Evolutionary conservation across 2,329 filamentous ascomycete species (phyloP), one percentile per base, ranked within the genome.

Genomic region (Sporothrix variecibatus): DNA sequence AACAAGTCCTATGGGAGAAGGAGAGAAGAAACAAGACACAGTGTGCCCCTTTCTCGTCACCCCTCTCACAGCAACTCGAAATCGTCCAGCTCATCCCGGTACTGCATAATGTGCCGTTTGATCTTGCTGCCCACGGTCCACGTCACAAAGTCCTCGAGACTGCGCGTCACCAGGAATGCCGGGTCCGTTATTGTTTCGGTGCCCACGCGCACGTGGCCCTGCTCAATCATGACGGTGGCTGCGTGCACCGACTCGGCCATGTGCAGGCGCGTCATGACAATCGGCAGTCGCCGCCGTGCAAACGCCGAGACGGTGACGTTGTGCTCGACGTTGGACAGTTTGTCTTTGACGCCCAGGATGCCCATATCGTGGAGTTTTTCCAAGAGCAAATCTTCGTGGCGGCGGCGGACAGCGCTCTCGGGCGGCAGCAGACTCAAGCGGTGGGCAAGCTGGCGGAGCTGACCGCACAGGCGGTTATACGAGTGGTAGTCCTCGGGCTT

Each of bases 81-180:
- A 84, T 98, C 95, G 84, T 98, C 95, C 83, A 98, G 84, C 86
- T 97, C 94, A 83, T 98, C 94, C 79, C 94, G 90, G 82, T 98
- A 98, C 84, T 93, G 94, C 89, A 97, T 91, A 77, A 98, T 97
- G 81, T 94, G 96, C 81, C 93, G 89, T 92, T 97, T 97, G 82
- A 98, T 95, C 92, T 98, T 98, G 83, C 94, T 97, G 75, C 94
- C 94, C 79, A 97, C 93, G 11, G 95, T 92, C 95, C 95, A 98
- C 0, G 95, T 98, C 23, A 98, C 93, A 81, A 97, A 97, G 84
- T 98, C 95, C 84, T 98, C 95, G 88, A 97, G 94, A 75, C 90
- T 93, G 77, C 95, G 87, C 51, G 94, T 96, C 8, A 98, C 94
- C 72, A 98, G 83, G 79, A 94, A 98, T 0, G 94, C 95, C 38